phyloP scores from a whole-genome alignment of 2,329 filamentous ascomycete species.

The Phyllosticta paracitricarpa region DNA sequence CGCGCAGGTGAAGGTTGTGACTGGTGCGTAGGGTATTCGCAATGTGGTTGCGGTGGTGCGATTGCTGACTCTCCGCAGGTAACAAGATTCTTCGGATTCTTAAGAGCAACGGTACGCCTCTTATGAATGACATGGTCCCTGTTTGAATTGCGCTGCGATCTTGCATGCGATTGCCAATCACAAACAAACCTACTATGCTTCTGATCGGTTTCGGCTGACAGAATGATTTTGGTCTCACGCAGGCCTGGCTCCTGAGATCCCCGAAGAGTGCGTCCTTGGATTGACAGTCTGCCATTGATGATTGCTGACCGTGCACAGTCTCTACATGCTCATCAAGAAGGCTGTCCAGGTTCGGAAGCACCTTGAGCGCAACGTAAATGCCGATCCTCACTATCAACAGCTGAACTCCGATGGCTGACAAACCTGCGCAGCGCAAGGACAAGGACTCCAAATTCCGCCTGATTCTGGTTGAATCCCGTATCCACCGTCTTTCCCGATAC shows the following conservation, averaged over 20 bases:
- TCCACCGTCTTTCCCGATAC: constrained; percentile 98
- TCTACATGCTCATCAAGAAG: constrained; percentile 33
- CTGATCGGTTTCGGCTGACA: constrained; percentile 35
- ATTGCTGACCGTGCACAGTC: background rate
- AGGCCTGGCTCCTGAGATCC: constrained; percentile 98
- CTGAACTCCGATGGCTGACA: background rate
- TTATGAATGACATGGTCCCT: background rate
- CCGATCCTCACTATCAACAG: background rate
- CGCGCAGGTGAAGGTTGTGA: constrained; percentile 95
- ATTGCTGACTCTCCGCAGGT: constrained; percentile 46
- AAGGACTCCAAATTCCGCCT: constrained; percentile 99
- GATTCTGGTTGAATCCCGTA: constrained; percentile 99
- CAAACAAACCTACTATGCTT: constrained; percentile 26
- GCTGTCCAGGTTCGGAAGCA: constrained; percentile 99
- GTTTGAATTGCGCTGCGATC: background rate
- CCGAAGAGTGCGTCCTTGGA: constrained; percentile 93
- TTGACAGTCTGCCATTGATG: constrained; percentile 42
- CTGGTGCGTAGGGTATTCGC: constrained; percentile 52
- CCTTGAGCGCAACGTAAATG: constrained; percentile 81
- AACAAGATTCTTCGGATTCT: constrained; percentile 99
- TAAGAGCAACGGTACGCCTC: constrained; percentile 85
- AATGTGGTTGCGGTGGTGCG: background rate
- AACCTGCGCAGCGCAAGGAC: constrained; percentile 66
- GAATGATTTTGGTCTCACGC: constrained; percentile 24
- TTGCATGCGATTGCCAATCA: constrained; percentile 21